Evolutionary conservation across 805 yeast species (phyloP).

Genomic region (Tetrapisispora phaffii): DNA sequence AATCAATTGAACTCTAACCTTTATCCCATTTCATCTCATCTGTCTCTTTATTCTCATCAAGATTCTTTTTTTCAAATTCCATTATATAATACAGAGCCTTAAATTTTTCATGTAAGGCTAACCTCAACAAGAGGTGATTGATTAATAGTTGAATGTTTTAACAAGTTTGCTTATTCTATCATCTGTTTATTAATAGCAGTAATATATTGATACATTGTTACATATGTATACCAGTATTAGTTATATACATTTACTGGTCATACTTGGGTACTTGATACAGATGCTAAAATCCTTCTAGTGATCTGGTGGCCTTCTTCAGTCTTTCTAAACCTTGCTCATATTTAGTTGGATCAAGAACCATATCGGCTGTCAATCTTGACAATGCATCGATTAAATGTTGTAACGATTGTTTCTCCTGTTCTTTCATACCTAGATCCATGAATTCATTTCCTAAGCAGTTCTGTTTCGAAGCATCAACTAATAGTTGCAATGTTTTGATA

Average conservation of each 20-base stretch:
- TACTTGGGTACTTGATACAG: neutral
- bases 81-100: too few relatives aligned
- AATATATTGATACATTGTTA: neutral
- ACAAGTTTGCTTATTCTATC: neutral
- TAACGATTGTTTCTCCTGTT: conserved; percentile 65
- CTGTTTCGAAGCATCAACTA: conserved; percentile 32
- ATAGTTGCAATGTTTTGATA: conserved; percentile 29
- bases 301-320: conserved; percentile 71
- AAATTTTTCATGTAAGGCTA: too few relatives aligned
- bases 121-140: too few relatives aligned
- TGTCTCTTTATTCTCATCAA: too few relatives aligned
- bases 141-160: neutral
- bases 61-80: too few relatives aligned
- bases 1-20: too few relatives aligned
- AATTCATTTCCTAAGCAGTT: conserved; percentile 48
- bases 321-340: conserved; percentile 76
- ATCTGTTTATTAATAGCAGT: neutral
- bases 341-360: conserved; percentile 75
- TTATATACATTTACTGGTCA: neutral
- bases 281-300: conserved; percentile 65
- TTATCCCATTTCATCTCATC: too few relatives aligned
- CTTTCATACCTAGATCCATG: conserved; percentile 59
- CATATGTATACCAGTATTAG: neutral
- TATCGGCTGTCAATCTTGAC: conserved; percentile 79
- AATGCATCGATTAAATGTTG: conserved; percentile 82